These are phyloP conservation scores for Fusarium compactum DNA, from an alignment of 2,329 filamentous ascomycete species.

Conservation along the genomic window DNA sequence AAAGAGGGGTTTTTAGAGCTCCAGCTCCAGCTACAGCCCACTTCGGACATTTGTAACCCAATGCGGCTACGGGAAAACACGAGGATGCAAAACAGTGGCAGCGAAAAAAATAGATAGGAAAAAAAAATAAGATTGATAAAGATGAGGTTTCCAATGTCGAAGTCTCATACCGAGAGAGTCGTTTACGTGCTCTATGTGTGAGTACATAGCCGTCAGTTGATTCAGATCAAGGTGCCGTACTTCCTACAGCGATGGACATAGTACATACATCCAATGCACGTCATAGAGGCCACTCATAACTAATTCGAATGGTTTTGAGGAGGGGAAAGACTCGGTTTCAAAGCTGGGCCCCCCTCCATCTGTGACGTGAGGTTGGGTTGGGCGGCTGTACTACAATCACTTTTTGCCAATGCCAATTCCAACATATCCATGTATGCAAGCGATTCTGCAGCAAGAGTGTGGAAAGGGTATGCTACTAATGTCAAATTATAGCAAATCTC, in stretches of 20 bases:
- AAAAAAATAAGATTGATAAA: background rate
- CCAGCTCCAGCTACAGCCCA: slow-evolving; percentile 43
- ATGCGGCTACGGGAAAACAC: slow-evolving; percentile 6
- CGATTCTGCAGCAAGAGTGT: background rate
- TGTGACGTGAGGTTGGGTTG: slow-evolving; percentile 4
- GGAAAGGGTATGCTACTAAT: background rate
- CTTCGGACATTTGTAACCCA: slow-evolving; percentile 27
- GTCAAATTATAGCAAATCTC: background rate
- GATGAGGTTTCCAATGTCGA: background rate
- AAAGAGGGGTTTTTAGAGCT: slow-evolving; percentile 32
- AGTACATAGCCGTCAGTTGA: background rate
- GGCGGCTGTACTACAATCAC: background rate
- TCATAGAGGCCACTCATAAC: slow-evolving; percentile 34
- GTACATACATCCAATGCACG: slow-evolving; percentile 25
- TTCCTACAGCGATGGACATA: background rate
- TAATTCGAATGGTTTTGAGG: slow-evolving; percentile 5
- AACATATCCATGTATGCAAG: background rate
- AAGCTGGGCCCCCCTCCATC: slow-evolving; percentile 20
- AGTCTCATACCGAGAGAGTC: slow-evolving; percentile 4
- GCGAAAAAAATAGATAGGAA: background rate
- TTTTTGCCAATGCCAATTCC: background rate
- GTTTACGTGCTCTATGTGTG: background rate
- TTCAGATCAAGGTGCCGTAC: background rate
- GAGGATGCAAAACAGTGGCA: background rate
- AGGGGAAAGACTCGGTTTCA: slow-evolving; percentile 33